These are phyloP conservation scores for Naganishia vaughanmartiniae DNA, from an alignment of 768 basidiomycete species.

Conservation along the genomic window DNA sequence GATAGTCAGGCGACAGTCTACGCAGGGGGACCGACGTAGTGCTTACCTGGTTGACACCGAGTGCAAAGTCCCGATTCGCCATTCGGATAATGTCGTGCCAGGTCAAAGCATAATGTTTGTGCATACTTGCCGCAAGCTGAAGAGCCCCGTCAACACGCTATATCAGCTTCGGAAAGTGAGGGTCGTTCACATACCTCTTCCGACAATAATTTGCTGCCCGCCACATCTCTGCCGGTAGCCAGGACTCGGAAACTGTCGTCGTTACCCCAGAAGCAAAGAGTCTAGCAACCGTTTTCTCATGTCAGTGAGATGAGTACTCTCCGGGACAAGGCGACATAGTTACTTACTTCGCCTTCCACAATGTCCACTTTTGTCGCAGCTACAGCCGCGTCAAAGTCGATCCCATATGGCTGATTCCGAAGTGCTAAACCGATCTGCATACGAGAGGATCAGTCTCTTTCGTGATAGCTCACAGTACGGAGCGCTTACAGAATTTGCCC, in stretches of 20 bases:
- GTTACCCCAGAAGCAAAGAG: conserved; percentile 15
- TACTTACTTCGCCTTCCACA: conserved; percentile 10
- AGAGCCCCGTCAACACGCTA: no score
- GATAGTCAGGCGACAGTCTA: neutral
- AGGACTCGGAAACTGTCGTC: conserved; percentile 4
- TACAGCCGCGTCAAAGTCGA: conserved; percentile 22
- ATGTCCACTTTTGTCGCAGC: conserved; percentile 18
- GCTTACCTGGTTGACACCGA: conserved; percentile 20
- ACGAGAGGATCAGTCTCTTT: neutral
- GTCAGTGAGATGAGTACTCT: neutral
- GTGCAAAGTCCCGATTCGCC: conserved; percentile 16
- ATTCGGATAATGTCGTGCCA: conserved; percentile 1
- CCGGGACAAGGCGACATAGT: neutral
- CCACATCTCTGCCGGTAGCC: conserved; percentile 15
- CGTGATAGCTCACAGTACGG: no score
- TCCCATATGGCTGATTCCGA: conserved; percentile 16
- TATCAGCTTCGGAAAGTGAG: neutral
- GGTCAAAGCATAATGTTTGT: neutral
- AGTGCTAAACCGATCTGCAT: conserved; percentile 3
- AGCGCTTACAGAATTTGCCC: conserved; percentile 5
- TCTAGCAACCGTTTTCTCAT: neutral
- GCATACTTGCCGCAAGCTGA: conserved; percentile 10
- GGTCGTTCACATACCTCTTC: neutral
- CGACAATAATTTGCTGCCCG: neutral
- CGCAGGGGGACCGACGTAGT: neutral